Evolutionary conservation across 78 protist species (phyloP).

Genomic region (Dictyostelium purpureum): DNA sequence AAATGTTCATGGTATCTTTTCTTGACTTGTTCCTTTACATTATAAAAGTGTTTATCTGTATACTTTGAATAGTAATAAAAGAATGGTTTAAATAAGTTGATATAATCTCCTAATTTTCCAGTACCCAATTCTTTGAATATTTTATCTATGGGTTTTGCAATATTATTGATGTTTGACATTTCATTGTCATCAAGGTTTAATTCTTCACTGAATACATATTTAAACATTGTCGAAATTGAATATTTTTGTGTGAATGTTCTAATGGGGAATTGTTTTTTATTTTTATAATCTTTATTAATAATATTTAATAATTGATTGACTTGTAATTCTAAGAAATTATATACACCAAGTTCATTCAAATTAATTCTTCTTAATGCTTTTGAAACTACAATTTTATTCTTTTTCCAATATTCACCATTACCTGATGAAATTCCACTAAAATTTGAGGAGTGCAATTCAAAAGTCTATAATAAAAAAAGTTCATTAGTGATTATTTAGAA

Average conservation of each 20-base stretch:
- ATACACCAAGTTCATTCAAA: background rate
- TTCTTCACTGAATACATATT: constrained; percentile 1
- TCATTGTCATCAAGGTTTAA: background rate
- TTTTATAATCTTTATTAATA: background rate
- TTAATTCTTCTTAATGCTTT: background rate
- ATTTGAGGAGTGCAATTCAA: background rate
- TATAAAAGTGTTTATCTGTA: background rate
- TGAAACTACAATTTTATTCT: background rate
- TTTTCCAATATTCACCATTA: background rate
- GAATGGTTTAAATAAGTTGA: background rate
- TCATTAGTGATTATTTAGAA: constrained; percentile 7
- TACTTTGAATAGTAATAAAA: background rate
- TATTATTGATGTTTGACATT: background rate
- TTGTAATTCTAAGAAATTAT: background rate
- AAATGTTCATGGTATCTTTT: background rate
- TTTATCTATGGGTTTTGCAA: background rate
- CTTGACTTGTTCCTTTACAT: background rate
- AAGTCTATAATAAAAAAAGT: no score
- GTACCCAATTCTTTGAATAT: background rate
- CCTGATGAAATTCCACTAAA: background rate
- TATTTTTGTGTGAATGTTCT: background rate
- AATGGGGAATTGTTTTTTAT: background rate
- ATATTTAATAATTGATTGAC: background rate
- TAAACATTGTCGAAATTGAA: constrained; percentile 13
- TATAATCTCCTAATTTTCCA: background rate